phyloP scores from a whole-genome alignment of 2,329 filamentous ascomycete genomes.

The Paracoccidioides lutzii region DNA sequence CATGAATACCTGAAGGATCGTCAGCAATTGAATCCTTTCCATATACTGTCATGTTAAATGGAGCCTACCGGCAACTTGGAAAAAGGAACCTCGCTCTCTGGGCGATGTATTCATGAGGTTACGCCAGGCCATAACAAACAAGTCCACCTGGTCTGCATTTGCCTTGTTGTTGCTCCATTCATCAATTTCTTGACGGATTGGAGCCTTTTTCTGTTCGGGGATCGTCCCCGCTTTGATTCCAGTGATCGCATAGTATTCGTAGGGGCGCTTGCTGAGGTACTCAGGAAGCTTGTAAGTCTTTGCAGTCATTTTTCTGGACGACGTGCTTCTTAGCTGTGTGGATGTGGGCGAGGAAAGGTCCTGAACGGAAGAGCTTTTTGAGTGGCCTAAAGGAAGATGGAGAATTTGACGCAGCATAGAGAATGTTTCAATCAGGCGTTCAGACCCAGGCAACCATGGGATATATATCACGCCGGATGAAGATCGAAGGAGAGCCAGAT shows the following conservation, averaged over 20 bases:
- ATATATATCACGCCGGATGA: not conserved
- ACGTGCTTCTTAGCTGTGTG: not conserved
- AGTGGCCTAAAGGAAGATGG: not conserved
- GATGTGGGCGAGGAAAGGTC: not conserved
- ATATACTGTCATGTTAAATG: not conserved
- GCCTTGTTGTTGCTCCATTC: constrained; percentile 2
- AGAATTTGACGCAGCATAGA: constrained; percentile 1
- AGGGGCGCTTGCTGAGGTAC: constrained; percentile 1
- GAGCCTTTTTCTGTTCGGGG: constrained; percentile 1
- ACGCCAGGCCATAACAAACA: constrained; percentile 2
- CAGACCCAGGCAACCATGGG: not conserved
- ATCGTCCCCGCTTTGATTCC: not conserved
- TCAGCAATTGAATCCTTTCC: not conserved
- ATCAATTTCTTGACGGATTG: constrained; percentile 4
- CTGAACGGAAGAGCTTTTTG: not conserved
- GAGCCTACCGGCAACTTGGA: constrained; percentile 1
- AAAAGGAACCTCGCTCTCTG: not conserved
- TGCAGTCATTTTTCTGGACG: not conserved
- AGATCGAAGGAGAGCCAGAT: not conserved
- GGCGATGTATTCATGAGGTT: constrained; percentile 2
- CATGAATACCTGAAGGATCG: constrained; percentile 54
- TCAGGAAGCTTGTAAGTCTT: not conserved
- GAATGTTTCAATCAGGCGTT: not conserved
- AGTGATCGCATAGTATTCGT: constrained; percentile 3
- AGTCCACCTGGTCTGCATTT: not conserved